Evolutionary conservation across 192 early-diverging fungal species (phyloP).

Genomic region (Funneliformis mosseae): DNA sequence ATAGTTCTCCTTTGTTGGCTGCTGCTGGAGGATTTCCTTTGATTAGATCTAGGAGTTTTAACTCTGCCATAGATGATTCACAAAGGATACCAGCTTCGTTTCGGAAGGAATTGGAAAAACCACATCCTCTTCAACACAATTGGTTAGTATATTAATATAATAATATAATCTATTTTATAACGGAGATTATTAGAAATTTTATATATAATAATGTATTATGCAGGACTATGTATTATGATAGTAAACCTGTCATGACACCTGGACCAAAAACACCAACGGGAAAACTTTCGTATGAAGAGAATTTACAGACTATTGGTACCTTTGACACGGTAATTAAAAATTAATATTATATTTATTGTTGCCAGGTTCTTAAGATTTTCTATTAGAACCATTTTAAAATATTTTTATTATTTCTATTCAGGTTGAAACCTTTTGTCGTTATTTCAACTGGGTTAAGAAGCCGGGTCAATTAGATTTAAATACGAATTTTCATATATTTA

Average conservation of each 20-base stretch:
- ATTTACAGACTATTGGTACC: slow-evolving; percentile 30
- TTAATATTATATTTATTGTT: background rate
- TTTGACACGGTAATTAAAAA: slow-evolving; percentile 24
- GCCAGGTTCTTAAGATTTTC: background rate
- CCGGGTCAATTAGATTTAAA: slow-evolving; percentile 45
- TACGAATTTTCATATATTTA: slow-evolving; percentile 48
- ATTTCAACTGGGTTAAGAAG: slow-evolving; percentile 52
- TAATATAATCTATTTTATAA: background rate
- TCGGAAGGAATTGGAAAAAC: slow-evolving; percentile 24
- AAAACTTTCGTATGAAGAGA: slow-evolving; percentile 15
- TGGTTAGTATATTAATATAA: slow-evolving; percentile 38
- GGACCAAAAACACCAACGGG: slow-evolving; percentile 29
- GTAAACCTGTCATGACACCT: slow-evolving; percentile 30
- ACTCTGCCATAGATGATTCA: slow-evolving; percentile 22
- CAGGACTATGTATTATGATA: slow-evolving; percentile 36
- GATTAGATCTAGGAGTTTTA: slow-evolving; percentile 24
- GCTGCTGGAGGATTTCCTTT: slow-evolving; percentile 24
- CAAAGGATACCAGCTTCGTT: background rate
- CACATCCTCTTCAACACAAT: slow-evolving; percentile 45
- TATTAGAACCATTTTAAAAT: background rate
- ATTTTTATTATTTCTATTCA: slow-evolving; percentile 14
- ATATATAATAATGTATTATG: background rate
- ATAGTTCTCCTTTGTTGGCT: background rate
- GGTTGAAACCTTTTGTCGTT: slow-evolving; percentile 46
- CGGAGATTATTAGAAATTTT: background rate